These are phyloP conservation scores for Coemansia sp. DNA, from an alignment of 192 early-diverging fungal genomes.

Conservation along the genomic window DNA sequence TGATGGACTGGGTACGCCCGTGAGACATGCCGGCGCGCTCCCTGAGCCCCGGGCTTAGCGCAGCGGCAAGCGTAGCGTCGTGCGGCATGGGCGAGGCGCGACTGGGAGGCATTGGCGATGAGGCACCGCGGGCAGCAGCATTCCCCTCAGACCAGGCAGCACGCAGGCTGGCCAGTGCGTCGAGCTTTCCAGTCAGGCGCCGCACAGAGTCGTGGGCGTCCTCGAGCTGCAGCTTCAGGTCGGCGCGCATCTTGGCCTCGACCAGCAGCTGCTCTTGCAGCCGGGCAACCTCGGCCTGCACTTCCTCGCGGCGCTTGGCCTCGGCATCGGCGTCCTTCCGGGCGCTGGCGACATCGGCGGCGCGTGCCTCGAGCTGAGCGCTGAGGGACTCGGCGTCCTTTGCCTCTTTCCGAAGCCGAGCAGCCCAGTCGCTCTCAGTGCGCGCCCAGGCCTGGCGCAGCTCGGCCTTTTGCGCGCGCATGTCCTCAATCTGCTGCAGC, in stretches of 20 bases:
- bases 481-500: conserved; percentile 53
- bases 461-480: conserved; percentile 39
- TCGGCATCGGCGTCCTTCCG: conserved; percentile 9
- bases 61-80: not conserved
- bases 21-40: conserved; percentile 11
- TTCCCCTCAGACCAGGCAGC: not conserved
- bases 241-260: conserved; percentile 39
- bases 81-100: not conserved
- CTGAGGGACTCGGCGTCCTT: conserved; percentile 18
- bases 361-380: conserved; percentile 16
- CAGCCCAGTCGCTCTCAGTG: conserved; percentile 32
- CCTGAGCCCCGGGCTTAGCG: not conserved
- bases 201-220: conserved; percentile 26
- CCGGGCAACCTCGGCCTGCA: conserved; percentile 29
- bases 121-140: not conserved
- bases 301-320: conserved; percentile 14
- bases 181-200: conserved; percentile 25
- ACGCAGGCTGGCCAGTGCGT: conserved; percentile 17
- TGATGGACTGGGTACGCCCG: conserved; percentile 27
- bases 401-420: conserved; percentile 19
- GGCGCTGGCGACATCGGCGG: conserved; percentile 5
- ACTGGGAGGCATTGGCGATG: not conserved
- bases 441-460: conserved; percentile 33
- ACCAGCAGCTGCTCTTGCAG: conserved; percentile 71
- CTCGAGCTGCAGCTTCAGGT: conserved; percentile 51